Evolutionary conservation across 179 eudicot species (phyloP).

Genomic region (Monotropa hypopitys): DNA sequence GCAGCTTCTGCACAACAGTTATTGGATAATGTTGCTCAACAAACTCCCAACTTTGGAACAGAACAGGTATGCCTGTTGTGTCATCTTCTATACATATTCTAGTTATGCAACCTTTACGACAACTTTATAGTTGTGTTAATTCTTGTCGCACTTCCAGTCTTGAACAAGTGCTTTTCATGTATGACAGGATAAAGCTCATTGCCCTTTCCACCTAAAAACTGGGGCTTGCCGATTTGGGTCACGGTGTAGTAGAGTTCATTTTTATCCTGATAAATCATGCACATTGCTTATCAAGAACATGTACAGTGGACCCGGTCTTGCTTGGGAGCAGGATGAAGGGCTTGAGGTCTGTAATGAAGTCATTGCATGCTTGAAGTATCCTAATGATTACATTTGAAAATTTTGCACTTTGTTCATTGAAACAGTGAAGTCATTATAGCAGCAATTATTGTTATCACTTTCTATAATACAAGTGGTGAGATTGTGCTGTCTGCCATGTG

Average conservation of each 20-base stretch:
- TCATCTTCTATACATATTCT: background rate
- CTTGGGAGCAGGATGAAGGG: conserved; percentile 98
- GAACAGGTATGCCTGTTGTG: conserved; percentile 51
- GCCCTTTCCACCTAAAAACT: conserved; percentile 93
- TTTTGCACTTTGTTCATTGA: background rate
- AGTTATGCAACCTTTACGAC: background rate
- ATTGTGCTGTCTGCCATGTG: background rate
- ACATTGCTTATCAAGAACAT: conserved; percentile 85
- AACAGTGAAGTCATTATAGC: background rate
- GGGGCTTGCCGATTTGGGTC: conserved; percentile 93
- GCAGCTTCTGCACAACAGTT: conserved; percentile 38
- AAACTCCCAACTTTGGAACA: conserved; percentile 91
- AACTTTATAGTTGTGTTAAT: background rate
- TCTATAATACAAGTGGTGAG: background rate
- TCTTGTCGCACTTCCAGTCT: background rate
- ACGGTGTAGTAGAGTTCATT: conserved; percentile 85
- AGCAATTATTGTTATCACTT: background rate
- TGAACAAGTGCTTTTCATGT: background rate
- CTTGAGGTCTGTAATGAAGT: conserved; percentile 99
- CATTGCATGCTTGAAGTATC: conserved; percentile 75
- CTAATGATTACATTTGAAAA: conserved; percentile 23
- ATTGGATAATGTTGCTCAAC: conserved; percentile 72
- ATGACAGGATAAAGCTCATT: conserved; percentile 94
- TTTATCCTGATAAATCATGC: conserved; percentile 84
- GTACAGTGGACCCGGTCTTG: conserved; percentile 90